Base-by-base conservation (phyloP, 768 basidiomycete species). In the Suillus alpinus region DNA sequence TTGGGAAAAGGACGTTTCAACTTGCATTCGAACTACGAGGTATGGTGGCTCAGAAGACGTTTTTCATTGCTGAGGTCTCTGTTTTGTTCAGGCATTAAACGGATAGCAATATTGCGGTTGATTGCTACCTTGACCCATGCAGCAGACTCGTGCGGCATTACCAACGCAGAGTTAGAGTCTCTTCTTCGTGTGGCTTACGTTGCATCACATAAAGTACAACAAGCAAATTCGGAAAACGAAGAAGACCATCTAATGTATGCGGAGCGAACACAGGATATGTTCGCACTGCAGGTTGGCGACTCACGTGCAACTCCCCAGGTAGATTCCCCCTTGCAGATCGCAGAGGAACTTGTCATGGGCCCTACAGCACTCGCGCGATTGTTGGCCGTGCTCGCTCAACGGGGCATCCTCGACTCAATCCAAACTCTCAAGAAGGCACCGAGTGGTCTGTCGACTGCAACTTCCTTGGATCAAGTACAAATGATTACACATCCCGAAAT, bases 311-410 rank as follows among this genome's bases (percentile, higher is more conserved):
- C 60, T 12, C 57, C 59, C 23, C 57, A 65, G 26, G 64, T 66
- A 34, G 46, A 32, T 26, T 67, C 72, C 4, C 62, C 68, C 9
- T 29, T 57, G 20, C 65, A 67, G 37, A 62, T 74, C 6, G 65
- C 70, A 16, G 62, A 64, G 51, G 59, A 60, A 31, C 9, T 32
- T 16, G 59, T 68, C 16, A 60, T 68, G 31, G 74, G 72, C 8
- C 72, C 73, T 6, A 69, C 63, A 13, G 64, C 64, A 10, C 61
- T 71, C 16, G 57, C 66, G 18, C 68, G 74, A 5, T 57, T 75
- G 18, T 63, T 73, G n/a, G 68, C 66, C 6, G 31, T 70, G 20
- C 67, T 76, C 18, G 68, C 71, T 7, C 58, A 72, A 58, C 69
- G 70, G 16, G 66, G 64, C 23, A 16, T 68, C 16, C 63, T 75